These are phyloP conservation scores for Eudorina sp. DNA, from an alignment of 139 green algal genomes.

Conservation along the genomic window DNA sequence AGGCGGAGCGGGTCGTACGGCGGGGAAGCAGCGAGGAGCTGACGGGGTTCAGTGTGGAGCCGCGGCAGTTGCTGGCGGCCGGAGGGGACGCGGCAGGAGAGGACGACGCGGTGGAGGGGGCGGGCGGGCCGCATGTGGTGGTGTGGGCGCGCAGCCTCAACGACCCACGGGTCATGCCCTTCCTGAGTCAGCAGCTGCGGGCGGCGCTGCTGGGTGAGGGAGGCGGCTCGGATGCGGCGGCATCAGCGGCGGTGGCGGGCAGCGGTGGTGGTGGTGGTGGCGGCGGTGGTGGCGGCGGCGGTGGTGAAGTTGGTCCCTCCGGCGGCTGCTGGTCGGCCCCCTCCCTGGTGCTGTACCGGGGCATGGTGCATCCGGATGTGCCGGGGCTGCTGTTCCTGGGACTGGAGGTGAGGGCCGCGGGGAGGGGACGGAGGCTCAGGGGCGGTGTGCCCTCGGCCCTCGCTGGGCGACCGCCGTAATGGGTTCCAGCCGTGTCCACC, in stretches of 20 bases:
- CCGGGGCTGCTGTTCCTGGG: background rate
- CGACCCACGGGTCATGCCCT: conserved; percentile 17
- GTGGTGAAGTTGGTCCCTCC: no score
- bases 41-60: no score
- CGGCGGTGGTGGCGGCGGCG: no score
- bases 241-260: no score
- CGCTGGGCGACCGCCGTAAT: no score
- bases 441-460: background rate
- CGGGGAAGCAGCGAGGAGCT: background rate
- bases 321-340: background rate
- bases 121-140: background rate
- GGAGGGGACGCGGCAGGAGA: no score
- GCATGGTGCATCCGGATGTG: background rate
- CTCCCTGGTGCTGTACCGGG: background rate
- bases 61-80: no score
- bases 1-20: background rate
- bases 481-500: no score
- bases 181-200: background rate
- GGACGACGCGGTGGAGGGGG: no score
- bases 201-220: background rate
- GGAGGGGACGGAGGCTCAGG: background rate
- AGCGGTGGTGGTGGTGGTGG: no score
- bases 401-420: background rate
- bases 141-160: conserved; percentile 2
- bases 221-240: no score